phyloP scores from a whole-genome alignment of 2,329 filamentous ascomycete genomes.

The Trichoderma asperellum region DNA sequence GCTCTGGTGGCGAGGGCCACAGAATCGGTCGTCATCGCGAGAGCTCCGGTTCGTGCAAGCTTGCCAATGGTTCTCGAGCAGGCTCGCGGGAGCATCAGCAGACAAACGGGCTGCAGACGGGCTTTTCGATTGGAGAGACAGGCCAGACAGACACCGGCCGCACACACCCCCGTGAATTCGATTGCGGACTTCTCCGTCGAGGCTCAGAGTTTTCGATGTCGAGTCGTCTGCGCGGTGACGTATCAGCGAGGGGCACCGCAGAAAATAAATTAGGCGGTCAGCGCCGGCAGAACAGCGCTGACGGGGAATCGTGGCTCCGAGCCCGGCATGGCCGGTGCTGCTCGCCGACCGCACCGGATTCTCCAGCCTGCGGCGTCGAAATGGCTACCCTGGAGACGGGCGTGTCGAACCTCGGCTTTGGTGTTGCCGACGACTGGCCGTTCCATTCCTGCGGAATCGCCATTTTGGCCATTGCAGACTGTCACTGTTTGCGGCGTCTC shows the following conservation, averaged over 20 bases:
- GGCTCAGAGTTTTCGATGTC: constrained; percentile 2
- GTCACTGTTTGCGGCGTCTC: not conserved
- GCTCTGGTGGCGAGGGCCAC: constrained; percentile 20
- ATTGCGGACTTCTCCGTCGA: constrained; percentile 9
- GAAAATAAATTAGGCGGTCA: constrained; percentile 40
- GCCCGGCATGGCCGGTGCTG: not conserved
- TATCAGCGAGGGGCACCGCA: constrained; percentile 26
- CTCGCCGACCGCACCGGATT: not conserved
- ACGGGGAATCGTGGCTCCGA: constrained; percentile 21
- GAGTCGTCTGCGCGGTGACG: constrained; percentile 20
- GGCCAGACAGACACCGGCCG: constrained; percentile 16
- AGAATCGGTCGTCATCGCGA: constrained; percentile 29
- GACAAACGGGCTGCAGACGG: not conserved
- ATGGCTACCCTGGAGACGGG: not conserved
- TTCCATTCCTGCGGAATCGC: not conserved
- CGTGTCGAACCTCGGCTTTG: constrained; percentile 7
- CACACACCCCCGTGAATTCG: not conserved
- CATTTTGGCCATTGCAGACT: not conserved
- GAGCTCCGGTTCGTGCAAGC: constrained; percentile 22
- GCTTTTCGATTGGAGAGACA: not conserved
- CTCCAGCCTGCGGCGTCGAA: not conserved
- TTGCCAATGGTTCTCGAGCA: constrained; percentile 30
- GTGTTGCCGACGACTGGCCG: not conserved
- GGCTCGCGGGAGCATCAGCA: constrained; percentile 31
- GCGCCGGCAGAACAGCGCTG: constrained; percentile 36